Base-by-base conservation (phyloP, 2,329 filamentous ascomycete genomes). In the Beauveria pseudobassiana region DNA sequence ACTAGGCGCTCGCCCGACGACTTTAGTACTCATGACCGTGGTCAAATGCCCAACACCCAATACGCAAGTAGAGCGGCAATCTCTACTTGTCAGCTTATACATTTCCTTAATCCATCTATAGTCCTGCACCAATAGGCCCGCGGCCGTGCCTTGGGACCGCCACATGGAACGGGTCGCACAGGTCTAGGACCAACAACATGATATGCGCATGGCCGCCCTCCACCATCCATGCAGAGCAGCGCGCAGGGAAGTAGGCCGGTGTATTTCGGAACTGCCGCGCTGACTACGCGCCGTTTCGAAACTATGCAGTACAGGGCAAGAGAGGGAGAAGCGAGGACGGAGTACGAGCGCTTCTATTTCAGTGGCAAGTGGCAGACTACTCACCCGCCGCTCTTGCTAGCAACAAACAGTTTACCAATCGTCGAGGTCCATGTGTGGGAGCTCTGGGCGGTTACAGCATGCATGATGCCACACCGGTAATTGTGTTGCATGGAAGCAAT, bases 161-260 rank as follows among this genome's bases (percentile, higher is more conserved):
- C 48, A 59, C 48, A 59, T 52, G 34, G 38, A 45, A 45, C 38
- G 7, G 48, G 57, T 52, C 57, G 38, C 16, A 45, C 48, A 59
- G 10, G 48, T 28, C 38, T 49, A 24, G 38, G 34, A 51, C 38
- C 48, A 52, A 59, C 48, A 52, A 42, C 22, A 43, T 2, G 8
- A 48, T 22, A 30, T 26, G 46, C 24, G 16, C 54, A 8, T 16
- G 46, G 5, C 34, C 34, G 12, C 34, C 12, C 34, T 38, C 34
- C 34, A 14, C 5, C 12, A 38, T 6, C 12, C 34, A 38, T 38
- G 34, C 34, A 38, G 34, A 38, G 34, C 12, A 38, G 34, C 34
- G 34, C 34, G 34, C 34, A 16, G 34, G 12, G 34, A 38, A 38
- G 1, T 38, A 38, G 34, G 14, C 34, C 34, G 12, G 34, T 5